Base-by-base conservation (phyloP, 208 protist genomes). In the Herpetomonas tarakana region DNA sequence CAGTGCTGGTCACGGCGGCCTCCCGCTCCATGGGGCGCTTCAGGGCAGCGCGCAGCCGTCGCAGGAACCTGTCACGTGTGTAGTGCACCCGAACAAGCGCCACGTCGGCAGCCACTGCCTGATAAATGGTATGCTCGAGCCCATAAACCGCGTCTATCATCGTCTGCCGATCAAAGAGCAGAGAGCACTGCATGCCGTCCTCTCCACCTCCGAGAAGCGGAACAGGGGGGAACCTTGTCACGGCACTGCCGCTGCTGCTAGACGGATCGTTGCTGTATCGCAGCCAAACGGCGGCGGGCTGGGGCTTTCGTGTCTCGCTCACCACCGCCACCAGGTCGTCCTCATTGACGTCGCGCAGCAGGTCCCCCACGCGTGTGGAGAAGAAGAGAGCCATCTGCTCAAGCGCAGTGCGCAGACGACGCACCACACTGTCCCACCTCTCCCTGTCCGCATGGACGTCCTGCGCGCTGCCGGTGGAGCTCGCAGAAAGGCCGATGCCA, bases 61-160 rank as follows among this genome's bases (percentile, higher is more conserved):
- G 49, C 19, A 87, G 39, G 56, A 90, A 91, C 27, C 49, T 51
- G 65, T 90, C 84, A 24, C 87, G 74, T 7, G 68, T 57, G 58
- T 77, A 71, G 63, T 87, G 82, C 4, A 93, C 75, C 12, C 74
- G 71, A 25, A 91, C 75, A 3, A 88, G 65, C 12, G 71, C 71
- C 26, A 83, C 81, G 55, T 93, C 83, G 0, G 63, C 63, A n/a
- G 65, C 50, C 41, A 89, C 64, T 2, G 55, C 60, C 3, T 61
- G 76, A 24, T 77, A 71, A 11, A 90, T n/a, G 4, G 78, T 76
- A n/a, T 49, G 51, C 39, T 62, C 30, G 18, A 83, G 66, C 18
- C 63, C 65, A 39, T 67, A 66, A 22, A 51, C 31, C 16, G 82
- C 70, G 58, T 82, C 76, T 19, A 68, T 68, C 52, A 84, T 67